Evolutionary conservation across 805 yeast species (phyloP), one percentile per base, ranked within the genome.

Genomic region (Teunomyces gatunensis): DNA sequence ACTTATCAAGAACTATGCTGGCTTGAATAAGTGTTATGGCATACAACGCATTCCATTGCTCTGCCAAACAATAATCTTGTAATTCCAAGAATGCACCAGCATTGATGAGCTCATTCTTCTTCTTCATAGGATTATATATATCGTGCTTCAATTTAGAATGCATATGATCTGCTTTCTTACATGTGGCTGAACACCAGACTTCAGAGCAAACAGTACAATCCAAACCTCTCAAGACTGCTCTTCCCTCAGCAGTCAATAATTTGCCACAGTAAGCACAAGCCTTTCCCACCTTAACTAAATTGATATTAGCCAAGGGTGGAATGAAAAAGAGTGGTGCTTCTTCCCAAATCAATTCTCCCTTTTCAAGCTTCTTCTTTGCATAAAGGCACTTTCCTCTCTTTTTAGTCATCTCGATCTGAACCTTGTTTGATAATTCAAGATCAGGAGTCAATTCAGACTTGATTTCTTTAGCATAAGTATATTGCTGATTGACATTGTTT

Each of bases 251-350:
- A 6, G 60, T 55, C 33, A 83, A 64, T 1, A 83, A 66, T 40
- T 76, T 74, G 0, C 90, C 89, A 69, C 96, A 88, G 58, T 78
- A 75, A 1, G 88, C 71, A 62, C 96, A 88, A 3, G 88, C 87
- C 54, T 79, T 79, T 0, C 90, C 87, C 17, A 64, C 59, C 39
- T 77, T 71, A 54, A 86, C 79, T 48, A 86, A 65, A 33, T 78
- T 74, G 40, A 82, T 66, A 54, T 83, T 81, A 12, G 85, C 89
- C 51, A 87, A 69, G 2, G 86, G 88, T 2, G 92, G 88, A 0
- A 87, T 68, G 33, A 79, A 77, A 47, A 88, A 71, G 5, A 89
- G 80, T 1, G 68, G 71, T 10, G 62, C 55, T 57, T 87, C 96
- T 36, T 75, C 72, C 82, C 89, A 84, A 3, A 88, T 59, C 46